Percentiles rank a stretch among this genome's conserved stretches.
These are phyloP conservation scores for Salix purpurea DNA, from an alignment of 345 rosid genomes.

Conservation along the genomic window DNA sequence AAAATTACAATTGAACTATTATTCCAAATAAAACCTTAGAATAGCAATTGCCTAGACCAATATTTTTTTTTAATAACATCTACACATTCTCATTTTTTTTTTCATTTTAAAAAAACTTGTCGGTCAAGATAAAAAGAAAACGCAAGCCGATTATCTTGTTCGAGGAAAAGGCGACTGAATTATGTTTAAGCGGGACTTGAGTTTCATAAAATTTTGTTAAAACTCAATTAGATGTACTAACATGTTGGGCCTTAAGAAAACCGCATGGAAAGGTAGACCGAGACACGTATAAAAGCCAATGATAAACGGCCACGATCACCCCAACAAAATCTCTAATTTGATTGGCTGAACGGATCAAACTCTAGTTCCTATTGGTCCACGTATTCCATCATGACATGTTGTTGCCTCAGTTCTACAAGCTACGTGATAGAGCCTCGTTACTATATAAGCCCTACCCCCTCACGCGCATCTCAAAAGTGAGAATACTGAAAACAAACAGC, in stretches of 20 bases:
- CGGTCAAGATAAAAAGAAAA: too few relatives aligned
- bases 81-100: too few relatives aligned
- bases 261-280: background rate
- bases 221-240: too few relatives aligned
- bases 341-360: slow-evolving; percentile 23
- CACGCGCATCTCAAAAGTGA: background rate
- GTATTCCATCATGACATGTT: slow-evolving; percentile 48
- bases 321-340: slow-evolving; percentile 38
- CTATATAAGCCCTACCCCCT: background rate
- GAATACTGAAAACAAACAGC: background rate
- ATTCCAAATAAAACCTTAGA: too few relatives aligned
- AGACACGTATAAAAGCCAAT: slow-evolving; percentile 12
- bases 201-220: too few relatives aligned
- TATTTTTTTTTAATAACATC: too few relatives aligned
- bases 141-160: too few relatives aligned
- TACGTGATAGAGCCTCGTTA: background rate
- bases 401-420: background rate
- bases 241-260: background rate
- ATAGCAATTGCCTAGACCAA: too few relatives aligned
- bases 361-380: slow-evolving; percentile 51
- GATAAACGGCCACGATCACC: slow-evolving; percentile 39
- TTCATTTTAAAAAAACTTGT: too few relatives aligned
- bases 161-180: too few relatives aligned
- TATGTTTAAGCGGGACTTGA: too few relatives aligned
- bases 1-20: too few relatives aligned